Evolutionary conservation across 2,329 filamentous ascomycete genomes (phyloP).

Genomic region (Diplodia sapinea): DNA sequence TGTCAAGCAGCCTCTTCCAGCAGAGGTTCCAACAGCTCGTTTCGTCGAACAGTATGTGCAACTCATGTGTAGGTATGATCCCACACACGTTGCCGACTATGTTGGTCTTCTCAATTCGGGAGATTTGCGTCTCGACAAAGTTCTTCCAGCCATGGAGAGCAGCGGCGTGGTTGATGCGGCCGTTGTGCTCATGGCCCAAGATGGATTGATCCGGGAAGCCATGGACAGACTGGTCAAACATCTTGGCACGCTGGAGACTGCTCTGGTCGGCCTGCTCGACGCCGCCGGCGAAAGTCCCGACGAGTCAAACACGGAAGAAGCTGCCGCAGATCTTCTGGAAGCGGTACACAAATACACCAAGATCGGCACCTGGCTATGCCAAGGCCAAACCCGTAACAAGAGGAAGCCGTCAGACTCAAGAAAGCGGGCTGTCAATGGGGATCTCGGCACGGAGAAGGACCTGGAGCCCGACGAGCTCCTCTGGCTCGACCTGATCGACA

Average conservation of each 20-base stretch:
- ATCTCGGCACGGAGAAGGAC: constrained; percentile 58
- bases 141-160: constrained; percentile 87
- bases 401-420: constrained; percentile 34
- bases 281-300: constrained; percentile 64
- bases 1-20: constrained; percentile 40
- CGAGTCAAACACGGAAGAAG: constrained; percentile 64
- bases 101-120: constrained; percentile 76
- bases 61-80: constrained; percentile 87
- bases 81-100: constrained; percentile 83
- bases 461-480: constrained; percentile 66
- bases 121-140: constrained; percentile 76
- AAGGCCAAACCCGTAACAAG: constrained; percentile 74
- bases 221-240: constrained; percentile 87
- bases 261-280: constrained; percentile 74
- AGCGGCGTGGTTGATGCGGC: constrained; percentile 91
- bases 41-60: constrained; percentile 77
- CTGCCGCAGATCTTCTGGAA: constrained; percentile 74
- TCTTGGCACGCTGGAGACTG: constrained; percentile 77
- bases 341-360: constrained; percentile 87
- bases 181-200: constrained; percentile 85
- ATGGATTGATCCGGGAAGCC: constrained; percentile 80
- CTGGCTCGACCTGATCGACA: constrained; percentile 70
- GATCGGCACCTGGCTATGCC: constrained; percentile 95
- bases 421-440: constrained; percentile 42
- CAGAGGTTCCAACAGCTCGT: constrained; percentile 32